Evolutionary conservation across 1,284 basidiomycete species (phyloP).

Genomic region (Microbotryum lychnidis-dioicae): DNA sequence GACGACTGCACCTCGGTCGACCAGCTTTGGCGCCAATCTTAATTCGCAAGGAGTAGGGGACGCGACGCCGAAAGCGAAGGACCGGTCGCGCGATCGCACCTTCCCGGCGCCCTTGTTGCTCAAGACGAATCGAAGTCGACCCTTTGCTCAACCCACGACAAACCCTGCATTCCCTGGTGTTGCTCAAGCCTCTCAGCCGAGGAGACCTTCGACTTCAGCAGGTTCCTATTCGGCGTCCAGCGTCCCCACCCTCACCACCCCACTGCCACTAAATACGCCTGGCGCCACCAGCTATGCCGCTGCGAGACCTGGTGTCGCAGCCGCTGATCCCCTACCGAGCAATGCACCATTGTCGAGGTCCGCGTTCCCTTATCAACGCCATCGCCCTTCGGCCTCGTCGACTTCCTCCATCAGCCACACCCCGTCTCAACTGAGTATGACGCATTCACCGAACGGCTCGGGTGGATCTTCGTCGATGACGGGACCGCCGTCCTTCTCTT

Average conservation of each 20-base stretch:
- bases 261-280: too few species aligned
- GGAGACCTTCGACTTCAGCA: too few species aligned
- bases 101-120: conserved; percentile 26
- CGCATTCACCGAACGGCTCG: neutral
- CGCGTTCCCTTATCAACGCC: conserved; percentile 17
- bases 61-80: neutral
- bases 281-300: neutral
- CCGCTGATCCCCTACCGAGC: too few species aligned
- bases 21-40: neutral
- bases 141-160: neutral
- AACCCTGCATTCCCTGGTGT: neutral
- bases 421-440: conserved; percentile 1
- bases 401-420: conserved; percentile 24
- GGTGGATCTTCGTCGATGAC: neutral
- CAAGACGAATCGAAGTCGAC: conserved; percentile 5
- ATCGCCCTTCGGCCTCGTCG: conserved; percentile 15
- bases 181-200: neutral
- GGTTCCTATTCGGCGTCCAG: too few species aligned
- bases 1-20: conserved; percentile 2
- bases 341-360: too few species aligned
- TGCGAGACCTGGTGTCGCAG: neutral
- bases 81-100: conserved; percentile 8
- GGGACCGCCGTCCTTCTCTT: neutral
- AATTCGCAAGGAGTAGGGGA: neutral
- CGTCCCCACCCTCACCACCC: too few species aligned